Evolutionary conservation across 352 stramenopile species (phyloP).

Genomic region (Detonula confervacea): DNA sequence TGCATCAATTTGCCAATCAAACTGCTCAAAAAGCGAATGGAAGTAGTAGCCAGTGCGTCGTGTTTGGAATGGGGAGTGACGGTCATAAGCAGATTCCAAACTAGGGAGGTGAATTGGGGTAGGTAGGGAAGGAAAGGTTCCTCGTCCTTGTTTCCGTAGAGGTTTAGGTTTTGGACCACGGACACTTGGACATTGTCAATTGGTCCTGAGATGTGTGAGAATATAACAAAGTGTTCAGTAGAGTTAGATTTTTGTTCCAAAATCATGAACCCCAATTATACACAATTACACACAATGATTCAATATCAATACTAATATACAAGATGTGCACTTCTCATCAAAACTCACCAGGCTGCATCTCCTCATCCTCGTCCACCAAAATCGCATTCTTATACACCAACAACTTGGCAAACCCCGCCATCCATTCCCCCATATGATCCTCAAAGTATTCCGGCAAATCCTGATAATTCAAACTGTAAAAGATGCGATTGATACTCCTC

Average conservation of each 20-base stretch:
- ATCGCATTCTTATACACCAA: slow-evolving; percentile 93
- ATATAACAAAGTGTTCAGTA: background rate
- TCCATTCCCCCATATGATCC: slow-evolving; percentile 97
- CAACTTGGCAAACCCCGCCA: slow-evolving; percentile 94
- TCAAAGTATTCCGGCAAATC: slow-evolving; percentile 99
- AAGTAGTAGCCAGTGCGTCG: slow-evolving; percentile 94
- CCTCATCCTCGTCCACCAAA: slow-evolving; percentile 91
- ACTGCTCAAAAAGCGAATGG: slow-evolving; percentile 96
- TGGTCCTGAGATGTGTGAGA: slow-evolving; percentile 82
- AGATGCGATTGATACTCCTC: slow-evolving; percentile 95
- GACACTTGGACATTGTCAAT: slow-evolving; percentile 93
- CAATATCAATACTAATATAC: background rate
- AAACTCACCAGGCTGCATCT: slow-evolving; percentile 78
- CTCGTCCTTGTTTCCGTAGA: slow-evolving; percentile 99
- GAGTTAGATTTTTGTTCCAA: no score
- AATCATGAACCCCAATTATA: no score
- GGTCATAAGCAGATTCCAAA: slow-evolving; percentile 86
- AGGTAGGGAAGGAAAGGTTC: slow-evolving; percentile 98
- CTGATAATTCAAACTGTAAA: slow-evolving; percentile 98
- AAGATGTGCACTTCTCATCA: background rate
- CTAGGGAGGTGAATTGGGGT: slow-evolving; percentile 90
- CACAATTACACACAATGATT: no score
- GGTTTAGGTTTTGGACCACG: slow-evolving; percentile 97
- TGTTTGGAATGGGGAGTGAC: slow-evolving; percentile 89
- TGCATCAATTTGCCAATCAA: slow-evolving; percentile 96